Conservation (phyloP, 1,284 basidiomycete species). For the Ustilago sp. region DNA sequence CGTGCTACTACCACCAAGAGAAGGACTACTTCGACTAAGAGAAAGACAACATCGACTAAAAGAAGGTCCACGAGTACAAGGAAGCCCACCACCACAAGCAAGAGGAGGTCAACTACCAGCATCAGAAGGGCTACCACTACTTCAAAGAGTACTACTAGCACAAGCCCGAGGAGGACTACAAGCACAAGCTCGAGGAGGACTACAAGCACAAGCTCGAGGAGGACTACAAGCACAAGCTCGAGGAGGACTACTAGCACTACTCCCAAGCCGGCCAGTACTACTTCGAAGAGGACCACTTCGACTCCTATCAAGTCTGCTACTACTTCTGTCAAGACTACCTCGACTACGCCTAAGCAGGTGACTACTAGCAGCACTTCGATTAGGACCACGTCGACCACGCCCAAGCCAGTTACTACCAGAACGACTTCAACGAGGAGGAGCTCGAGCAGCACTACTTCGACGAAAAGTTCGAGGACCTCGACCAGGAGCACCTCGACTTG, state of each 20-base stretch:
- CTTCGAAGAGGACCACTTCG: constrained; percentile 7
- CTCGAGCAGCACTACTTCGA: constrained; percentile 7
- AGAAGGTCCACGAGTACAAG: constrained; percentile 2
- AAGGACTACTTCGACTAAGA: background rate
- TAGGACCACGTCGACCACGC: constrained; percentile 8
- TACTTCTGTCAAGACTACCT: background rate
- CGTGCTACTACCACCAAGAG: constrained; percentile 7
- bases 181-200: background rate
- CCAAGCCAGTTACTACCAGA: background rate
- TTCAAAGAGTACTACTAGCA: constrained; percentile 11
- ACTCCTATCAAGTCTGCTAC: no score
- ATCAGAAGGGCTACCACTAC: constrained; percentile 12
- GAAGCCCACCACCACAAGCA: constrained; percentile 8
- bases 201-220: background rate
- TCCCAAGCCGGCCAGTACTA: background rate
- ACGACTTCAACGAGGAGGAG: no score
- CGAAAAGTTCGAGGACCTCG: background rate
- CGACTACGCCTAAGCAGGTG: constrained; percentile 1
- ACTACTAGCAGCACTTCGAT: constrained; percentile 11
- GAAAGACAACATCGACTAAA: background rate
- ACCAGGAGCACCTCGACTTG: constrained; percentile 3
- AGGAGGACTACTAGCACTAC: constrained; percentile 10
- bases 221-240: constrained; percentile 1
- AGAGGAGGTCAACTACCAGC: constrained; percentile 5
- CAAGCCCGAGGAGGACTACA: background rate